A percentile compares a stretch with the other conserved stretches of the same genome.
These are phyloP conservation scores for Dipteronia dyeriana DNA, from an alignment of 345 rosid genomes.

Conservation along the genomic window DNA sequence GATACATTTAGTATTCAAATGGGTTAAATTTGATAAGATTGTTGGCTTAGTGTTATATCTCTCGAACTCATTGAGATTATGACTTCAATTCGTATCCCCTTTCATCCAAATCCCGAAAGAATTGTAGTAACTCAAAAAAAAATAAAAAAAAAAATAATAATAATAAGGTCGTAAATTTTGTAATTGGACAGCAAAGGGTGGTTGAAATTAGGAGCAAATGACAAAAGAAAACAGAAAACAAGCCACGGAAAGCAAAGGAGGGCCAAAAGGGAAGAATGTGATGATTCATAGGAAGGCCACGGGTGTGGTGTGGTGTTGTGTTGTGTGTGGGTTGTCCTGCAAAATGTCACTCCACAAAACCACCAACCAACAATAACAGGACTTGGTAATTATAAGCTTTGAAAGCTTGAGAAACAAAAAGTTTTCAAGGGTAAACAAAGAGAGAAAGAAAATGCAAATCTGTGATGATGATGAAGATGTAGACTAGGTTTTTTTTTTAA, in stretches of 20 bases:
- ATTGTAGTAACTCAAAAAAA: no score
- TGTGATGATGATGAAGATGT: constrained; percentile 46
- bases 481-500: constrained; percentile 33
- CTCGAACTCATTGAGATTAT: no score
- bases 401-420: constrained; percentile 36
- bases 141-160: no score
- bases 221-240: neutral
- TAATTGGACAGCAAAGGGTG: neutral
- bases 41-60: no score
- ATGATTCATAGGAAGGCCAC: constrained; percentile 38
- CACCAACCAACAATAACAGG: constrained; percentile 23
- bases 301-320: constrained; percentile 9
- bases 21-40: no score
- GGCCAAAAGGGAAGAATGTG: constrained; percentile 10
- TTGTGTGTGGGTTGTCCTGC: constrained; percentile 36
- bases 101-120: no score
- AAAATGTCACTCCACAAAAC: constrained; percentile 14
- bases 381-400: constrained; percentile 41
- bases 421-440: neutral
- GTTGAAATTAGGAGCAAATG: constrained; percentile 1
- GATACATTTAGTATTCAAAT: neutral
- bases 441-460: constrained; percentile 12
- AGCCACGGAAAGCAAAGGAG: constrained; percentile 5
- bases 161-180: neutral
- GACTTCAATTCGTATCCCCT: no score